Evolutionary conservation across 768 basidiomycete genomes (phyloP).

Genomic region (Lepiota venenata): DNA sequence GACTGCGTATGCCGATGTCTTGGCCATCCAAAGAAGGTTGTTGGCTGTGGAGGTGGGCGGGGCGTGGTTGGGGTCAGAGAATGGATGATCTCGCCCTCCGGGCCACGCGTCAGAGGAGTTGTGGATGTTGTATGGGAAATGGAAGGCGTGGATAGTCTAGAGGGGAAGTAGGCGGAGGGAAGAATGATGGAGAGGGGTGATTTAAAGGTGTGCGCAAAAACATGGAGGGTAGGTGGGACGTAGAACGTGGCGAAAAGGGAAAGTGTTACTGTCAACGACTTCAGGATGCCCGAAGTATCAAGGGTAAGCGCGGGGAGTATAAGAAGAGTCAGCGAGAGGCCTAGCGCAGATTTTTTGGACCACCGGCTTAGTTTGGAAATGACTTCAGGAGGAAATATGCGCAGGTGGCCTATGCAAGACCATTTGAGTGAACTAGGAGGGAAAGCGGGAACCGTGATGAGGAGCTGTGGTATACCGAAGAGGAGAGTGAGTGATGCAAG

Average conservation of each 20-base stretch:
- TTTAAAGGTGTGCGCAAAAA: conserved; percentile 80
- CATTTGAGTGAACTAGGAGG: conserved; percentile 34
- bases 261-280: conserved; percentile 39
- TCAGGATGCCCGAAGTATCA: conserved; percentile 16
- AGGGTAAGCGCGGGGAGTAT: conserved; percentile 34
- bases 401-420: background rate
- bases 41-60: conserved; percentile 1
- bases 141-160: background rate
- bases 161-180: conserved; percentile 31
- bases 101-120: conserved; percentile 19
- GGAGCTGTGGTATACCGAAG: conserved; percentile 54
- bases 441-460: conserved; percentile 53
- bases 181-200: conserved; percentile 83
- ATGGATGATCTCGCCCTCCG: background rate
- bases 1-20: conserved; percentile 19
- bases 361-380: background rate
- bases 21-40: background rate
- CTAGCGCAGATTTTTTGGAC: conserved; percentile 32
- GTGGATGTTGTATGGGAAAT: background rate
- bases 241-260: conserved; percentile 58
- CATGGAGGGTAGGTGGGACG: conserved; percentile 75
- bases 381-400: background rate
- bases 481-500: conserved; percentile 52
- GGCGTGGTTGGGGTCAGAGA: background rate
- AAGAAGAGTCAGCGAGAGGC: conserved; percentile 40